These are phyloP conservation scores for Symbiodinium pilosum DNA, from an alignment of 73 alveolate species.

Conservation along the genomic window DNA sequence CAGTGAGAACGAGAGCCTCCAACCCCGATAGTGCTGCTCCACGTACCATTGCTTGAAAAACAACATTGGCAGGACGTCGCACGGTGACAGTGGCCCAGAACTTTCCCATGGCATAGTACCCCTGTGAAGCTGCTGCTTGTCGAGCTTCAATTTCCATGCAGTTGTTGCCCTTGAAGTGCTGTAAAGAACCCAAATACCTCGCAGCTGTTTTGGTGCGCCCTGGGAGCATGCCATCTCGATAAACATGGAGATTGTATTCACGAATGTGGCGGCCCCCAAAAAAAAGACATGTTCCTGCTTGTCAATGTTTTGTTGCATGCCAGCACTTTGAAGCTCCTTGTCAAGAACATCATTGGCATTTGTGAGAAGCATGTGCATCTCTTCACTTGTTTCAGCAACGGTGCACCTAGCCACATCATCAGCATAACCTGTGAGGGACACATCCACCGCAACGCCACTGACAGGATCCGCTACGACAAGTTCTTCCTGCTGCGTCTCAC, in stretches of 20 bases:
- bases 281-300: constrained; percentile 11
- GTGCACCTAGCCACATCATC: neutral
- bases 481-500: neutral
- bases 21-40: constrained; percentile 21
- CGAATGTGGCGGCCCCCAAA: neutral
- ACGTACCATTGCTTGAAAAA: neutral
- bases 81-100: neutral
- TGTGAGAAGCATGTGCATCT: neutral
- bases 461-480: neutral
- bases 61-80: neutral
- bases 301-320: neutral
- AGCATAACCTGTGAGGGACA: neutral
- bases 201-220: neutral
- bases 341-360: neutral
- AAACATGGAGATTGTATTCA: neutral
- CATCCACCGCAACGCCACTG: neutral
- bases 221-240: neutral
- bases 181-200: neutral
- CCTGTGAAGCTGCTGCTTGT: neutral
- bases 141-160: neutral
- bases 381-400: neutral
- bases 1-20: neutral
- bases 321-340: neutral
- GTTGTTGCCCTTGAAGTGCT: neutral
- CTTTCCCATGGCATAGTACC: neutral